Percentiles rank a stretch among this genome's conserved stretches.
phyloP scores from a whole-genome alignment of 345 rosid genomes.

The Orychophragmus violaceus region DNA sequence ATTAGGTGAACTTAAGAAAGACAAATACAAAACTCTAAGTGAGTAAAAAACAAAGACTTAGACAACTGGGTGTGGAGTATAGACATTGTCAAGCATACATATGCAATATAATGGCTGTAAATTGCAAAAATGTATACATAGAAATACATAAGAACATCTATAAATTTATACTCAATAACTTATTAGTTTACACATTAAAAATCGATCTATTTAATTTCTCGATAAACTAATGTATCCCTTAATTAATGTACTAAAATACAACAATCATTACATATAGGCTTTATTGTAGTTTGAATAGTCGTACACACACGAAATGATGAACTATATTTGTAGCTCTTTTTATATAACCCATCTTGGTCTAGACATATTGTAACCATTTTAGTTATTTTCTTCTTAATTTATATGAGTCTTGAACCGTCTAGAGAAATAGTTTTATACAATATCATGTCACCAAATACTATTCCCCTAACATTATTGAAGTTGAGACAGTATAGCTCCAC shows the following conservation, averaged over 20 bases:
- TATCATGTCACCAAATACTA: neutral
- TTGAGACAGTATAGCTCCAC: neutral
- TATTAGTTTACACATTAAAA: too few species aligned
- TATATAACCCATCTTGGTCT: neutral
- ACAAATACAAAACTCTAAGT: conserved; percentile 24
- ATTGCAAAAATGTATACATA: too few species aligned
- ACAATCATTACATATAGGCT: too few species aligned
- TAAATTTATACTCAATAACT: too few species aligned
- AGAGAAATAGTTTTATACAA: too few species aligned
- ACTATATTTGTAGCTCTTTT: neutral
- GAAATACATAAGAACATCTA: too few species aligned
- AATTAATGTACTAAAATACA: too few species aligned
- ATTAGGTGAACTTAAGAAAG: conserved; percentile 16
- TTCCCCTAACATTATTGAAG: conserved; percentile 17
- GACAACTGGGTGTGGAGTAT: neutral
- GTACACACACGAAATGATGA: neutral
- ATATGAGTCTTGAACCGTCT: too few species aligned
- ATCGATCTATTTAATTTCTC: too few species aligned
- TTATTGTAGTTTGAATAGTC: neutral
- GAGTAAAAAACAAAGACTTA: conserved; percentile 5
- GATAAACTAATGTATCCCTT: too few species aligned
- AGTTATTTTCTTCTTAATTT: neutral
- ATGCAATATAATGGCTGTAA: neutral
- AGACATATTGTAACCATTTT: neutral
- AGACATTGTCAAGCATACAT: neutral